phyloP scores from a whole-genome alignment of 371 early-diverging fungal genomes.

The Mucor lusitanicus region DNA sequence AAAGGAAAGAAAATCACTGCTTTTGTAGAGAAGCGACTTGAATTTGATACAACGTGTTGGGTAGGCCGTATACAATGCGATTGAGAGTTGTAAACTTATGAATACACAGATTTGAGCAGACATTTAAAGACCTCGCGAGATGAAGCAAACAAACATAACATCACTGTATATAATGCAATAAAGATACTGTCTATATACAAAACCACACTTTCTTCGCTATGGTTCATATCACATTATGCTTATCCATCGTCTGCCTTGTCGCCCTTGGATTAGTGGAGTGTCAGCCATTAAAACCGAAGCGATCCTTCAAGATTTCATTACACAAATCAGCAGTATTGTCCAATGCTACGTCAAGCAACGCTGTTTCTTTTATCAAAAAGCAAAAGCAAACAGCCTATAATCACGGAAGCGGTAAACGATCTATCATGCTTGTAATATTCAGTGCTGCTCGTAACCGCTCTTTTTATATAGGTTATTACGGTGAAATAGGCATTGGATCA shows the following conservation, averaged over 20 bases:
- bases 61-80: too few species aligned
- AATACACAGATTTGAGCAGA: too few species aligned
- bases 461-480: conserved; percentile 58
- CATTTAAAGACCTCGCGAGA: not conserved
- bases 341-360: not conserved
- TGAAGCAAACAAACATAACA: not conserved
- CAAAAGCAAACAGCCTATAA: conserved; percentile 40
- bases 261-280: conserved; percentile 2
- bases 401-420: conserved; percentile 41
- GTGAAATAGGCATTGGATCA: conserved; percentile 62
- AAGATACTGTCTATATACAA: not conserved
- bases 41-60: too few species aligned
- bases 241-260: not conserved
- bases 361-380: conserved; percentile 30
- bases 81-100: too few species aligned
- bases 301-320: conserved; percentile 10
- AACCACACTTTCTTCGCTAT: not conserved
- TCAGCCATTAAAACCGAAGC: conserved; percentile 5
- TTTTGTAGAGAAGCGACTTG: too few species aligned
- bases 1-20: too few species aligned
- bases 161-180: not conserved
- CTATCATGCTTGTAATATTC: not conserved
- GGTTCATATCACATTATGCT: not conserved
- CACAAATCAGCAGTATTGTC: not conserved
- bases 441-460: not conserved